Base-by-base conservation (phyloP, 1,284 basidiomycete genomes). In the Cutaneotrichosporon sp. region DNA sequence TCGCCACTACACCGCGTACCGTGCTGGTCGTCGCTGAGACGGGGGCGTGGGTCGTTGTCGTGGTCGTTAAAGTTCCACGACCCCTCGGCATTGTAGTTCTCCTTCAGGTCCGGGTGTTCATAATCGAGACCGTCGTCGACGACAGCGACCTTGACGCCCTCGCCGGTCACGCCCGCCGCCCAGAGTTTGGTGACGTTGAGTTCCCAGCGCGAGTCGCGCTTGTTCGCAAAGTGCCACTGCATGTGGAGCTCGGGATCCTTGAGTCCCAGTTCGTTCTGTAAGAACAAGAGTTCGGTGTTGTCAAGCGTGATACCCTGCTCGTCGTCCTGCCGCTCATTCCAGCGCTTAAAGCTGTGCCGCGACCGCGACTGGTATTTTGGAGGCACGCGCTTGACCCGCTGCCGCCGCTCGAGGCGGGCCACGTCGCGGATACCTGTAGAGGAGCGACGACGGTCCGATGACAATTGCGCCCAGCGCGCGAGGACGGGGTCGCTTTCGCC, bases 41-140 rank as follows among this genome's bases (percentile, higher is more conserved):
- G 86, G 0, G 97, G 97, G 50, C 89, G 89, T 5, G 97, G 97
- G 11, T 97, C 83, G 10, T 87, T 84, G 40, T 87, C 88, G 76
- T 99, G 93, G 74, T 97, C 92, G 78, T 99, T 99, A 80, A 94
- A 99, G 80, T 99, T 96, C 78, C 94, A 93, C 0, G 95, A 98
- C 63, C 95, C 89, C 50, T 87, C 88, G 10, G 90, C 87, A 75
- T 90, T 92, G 92, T 97, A 72, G 80, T 98, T 98, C 47, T 85
- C 88, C 47, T 88, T 87, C 56, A 99, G 84, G 80, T 99, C 96
- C 30, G 88, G 87, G 72, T 89, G 92, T 59, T 88, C 86, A 78
- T 93, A 90, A 77, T 99, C 97, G 69, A 99, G 81, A 0, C 97
- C 97, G 77, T 99, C 97, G 77, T 99, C 97, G 31, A 99, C 90